Percentiles rank a stretch among this genome's conserved stretches.
Conservation (phyloP, 2,329 filamentous ascomycete genomes). For the Aspergillus puulaauensis region DNA sequence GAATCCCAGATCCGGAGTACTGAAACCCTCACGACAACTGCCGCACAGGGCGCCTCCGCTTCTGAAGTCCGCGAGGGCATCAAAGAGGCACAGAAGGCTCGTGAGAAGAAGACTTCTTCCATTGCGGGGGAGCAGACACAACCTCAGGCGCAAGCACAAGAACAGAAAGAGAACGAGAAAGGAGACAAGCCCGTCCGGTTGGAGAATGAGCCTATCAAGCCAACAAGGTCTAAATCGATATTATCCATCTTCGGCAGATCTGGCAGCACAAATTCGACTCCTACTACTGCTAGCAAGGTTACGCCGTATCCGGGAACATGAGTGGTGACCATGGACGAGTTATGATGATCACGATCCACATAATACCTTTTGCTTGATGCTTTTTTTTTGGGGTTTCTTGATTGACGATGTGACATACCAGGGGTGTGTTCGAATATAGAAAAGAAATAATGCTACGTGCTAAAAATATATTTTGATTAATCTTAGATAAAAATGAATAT, state of each 20-base stretch:
- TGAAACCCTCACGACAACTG: constrained; percentile 42
- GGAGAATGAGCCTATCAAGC: constrained; percentile 15
- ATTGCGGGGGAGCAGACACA: constrained; percentile 10
- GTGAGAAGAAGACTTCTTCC: constrained; percentile 23
- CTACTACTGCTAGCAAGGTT: constrained; percentile 18
- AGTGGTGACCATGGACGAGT: constrained; percentile 2
- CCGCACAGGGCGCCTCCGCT: constrained; percentile 39
- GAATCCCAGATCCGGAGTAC: constrained; percentile 31
- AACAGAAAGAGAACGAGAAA: constrained; percentile 6
- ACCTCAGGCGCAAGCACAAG: background rate
- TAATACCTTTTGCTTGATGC: background rate
- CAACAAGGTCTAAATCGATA: constrained; percentile 32
- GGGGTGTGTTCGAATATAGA: background rate
- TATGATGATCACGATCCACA: background rate
- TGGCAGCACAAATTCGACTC: constrained; percentile 15
- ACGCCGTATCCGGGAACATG: constrained; percentile 39
- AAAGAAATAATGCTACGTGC: background rate
- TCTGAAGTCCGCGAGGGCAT: constrained; percentile 43
- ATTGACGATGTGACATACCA: background rate
- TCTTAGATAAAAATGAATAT: too few relatives aligned
- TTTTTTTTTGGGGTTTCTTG: background rate
- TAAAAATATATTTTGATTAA: too few relatives aligned
- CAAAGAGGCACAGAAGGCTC: constrained; percentile 36
- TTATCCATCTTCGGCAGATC: constrained; percentile 30
- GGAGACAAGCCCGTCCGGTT: constrained; percentile 5